These are phyloP conservation scores for Rhizophagus sp. DNA, from an alignment of 192 early-diverging fungal species.

Conservation along the genomic window DNA sequence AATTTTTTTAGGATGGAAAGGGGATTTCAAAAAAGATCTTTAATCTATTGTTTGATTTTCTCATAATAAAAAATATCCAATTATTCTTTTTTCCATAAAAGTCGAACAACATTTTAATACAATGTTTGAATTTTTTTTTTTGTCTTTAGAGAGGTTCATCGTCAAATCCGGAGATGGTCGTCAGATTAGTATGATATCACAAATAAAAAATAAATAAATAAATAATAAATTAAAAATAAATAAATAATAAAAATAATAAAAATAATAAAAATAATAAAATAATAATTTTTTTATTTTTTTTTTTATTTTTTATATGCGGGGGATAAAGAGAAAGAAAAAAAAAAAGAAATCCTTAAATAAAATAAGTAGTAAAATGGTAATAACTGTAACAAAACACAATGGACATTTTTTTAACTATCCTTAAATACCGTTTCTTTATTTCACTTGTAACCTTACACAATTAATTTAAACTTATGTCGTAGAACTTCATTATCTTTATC, in stretches of 20 bases:
- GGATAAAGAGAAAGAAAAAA: not conserved
- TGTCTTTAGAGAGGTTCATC: not conserved
- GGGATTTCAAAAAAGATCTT: not conserved
- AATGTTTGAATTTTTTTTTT: not conserved
- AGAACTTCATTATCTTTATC: not conserved
- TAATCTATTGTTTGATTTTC: not conserved
- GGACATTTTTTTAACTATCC: not conserved
- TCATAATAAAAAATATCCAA: not conserved
- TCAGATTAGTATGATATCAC: not conserved
- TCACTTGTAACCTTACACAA: not conserved
- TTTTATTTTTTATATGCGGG: too few species aligned
- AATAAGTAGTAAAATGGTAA: too few species aligned
- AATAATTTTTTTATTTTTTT: not conserved
- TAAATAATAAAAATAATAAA: not conserved
- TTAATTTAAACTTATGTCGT: not conserved
- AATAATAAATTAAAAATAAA: not conserved
- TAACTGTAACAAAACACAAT: not conserved
- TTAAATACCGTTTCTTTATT: not conserved
- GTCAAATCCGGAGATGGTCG: not conserved
- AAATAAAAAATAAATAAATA: not conserved
- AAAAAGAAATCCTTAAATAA: too few species aligned
- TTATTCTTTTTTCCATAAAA: constrained; percentile 1
- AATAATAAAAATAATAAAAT: too few species aligned
- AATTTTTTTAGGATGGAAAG: not conserved
- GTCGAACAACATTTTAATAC: not conserved